These are phyloP conservation scores for Colletotrichum liaoningense DNA, from an alignment of 2,329 filamentous ascomycete genomes.

Conservation along the genomic window DNA sequence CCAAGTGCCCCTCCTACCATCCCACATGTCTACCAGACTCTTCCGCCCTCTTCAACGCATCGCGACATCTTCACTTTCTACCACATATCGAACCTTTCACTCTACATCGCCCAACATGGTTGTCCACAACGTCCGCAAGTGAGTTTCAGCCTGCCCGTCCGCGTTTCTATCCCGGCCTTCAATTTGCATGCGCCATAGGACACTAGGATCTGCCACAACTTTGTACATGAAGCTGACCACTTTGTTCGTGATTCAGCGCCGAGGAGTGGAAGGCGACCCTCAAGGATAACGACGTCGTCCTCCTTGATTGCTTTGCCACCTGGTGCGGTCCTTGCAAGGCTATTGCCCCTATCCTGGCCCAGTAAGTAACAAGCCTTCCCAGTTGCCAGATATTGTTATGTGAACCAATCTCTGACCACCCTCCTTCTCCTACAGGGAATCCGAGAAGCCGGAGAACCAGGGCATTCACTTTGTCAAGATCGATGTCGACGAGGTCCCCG, in stretches of 20 bases:
- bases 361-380: too few species aligned
- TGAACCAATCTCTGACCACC: background rate
- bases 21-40: slow-evolving; percentile 30
- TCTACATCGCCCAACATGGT: slow-evolving; percentile 54
- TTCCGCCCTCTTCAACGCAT: slow-evolving; percentile 30
- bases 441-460: slow-evolving; percentile 61
- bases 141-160: slow-evolving; percentile 33
- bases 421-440: background rate
- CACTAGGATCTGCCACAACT: background rate
- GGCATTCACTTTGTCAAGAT: slow-evolving; percentile 85
- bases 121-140: slow-evolving; percentile 57
- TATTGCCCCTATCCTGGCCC: slow-evolving; percentile 68
- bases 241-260: slow-evolving; percentile 1
- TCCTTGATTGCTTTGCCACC: slow-evolving; percentile 88
- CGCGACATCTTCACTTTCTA: slow-evolving; percentile 19
- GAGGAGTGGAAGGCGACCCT: slow-evolving; percentile 51
- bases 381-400: too few species aligned
- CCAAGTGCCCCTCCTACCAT: background rate
- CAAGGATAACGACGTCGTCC: slow-evolving; percentile 68
- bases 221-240: background rate
- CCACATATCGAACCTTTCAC: slow-evolving; percentile 43
- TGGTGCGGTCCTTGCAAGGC: slow-evolving; percentile 98
- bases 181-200: background rate
- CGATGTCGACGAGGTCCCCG: slow-evolving; percentile 85
- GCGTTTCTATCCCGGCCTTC: background rate